These are phyloP conservation scores for Termitomyces sp. DNA, from an alignment of 768 basidiomycete species.

Conservation along the genomic window DNA sequence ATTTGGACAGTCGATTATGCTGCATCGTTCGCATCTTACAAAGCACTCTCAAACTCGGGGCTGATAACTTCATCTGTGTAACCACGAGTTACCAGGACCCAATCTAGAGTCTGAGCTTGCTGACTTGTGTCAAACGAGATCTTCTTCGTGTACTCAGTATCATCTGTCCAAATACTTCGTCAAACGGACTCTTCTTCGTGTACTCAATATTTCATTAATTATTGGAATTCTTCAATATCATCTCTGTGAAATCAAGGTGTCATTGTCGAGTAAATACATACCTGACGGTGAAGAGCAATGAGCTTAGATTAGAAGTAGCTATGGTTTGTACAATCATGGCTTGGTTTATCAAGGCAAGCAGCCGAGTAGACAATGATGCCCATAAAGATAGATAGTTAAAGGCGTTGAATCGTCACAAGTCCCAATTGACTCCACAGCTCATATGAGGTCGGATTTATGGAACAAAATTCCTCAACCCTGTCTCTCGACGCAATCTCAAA, in stretches of 20 bases:
- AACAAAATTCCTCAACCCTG: constrained; percentile 7
- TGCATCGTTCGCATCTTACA: background rate
- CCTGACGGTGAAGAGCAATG: no score
- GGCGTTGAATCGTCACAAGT: background rate
- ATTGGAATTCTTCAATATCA: no score
- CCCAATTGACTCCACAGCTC: constrained; percentile 6
- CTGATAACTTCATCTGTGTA: background rate
- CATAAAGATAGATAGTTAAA: no score
- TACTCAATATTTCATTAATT: no score
- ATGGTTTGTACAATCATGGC: no score
- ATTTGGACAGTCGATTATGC: background rate
- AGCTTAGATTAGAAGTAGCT: no score
- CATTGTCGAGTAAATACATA: no score
- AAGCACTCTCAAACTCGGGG: background rate
- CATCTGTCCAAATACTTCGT: background rate
- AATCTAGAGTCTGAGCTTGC: background rate
- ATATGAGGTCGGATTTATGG: background rate
- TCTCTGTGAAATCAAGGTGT: no score
- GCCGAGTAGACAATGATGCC: background rate
- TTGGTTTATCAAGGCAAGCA: no score
- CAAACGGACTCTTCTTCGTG: no score
- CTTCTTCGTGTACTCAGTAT: no score
- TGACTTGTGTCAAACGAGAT: background rate
- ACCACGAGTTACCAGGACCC: background rate
- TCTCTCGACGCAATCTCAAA: constrained; percentile 9